These are phyloP conservation scores for Sonneratia caseolaris DNA, from an alignment of 345 rosid species.

Conservation along the genomic window DNA sequence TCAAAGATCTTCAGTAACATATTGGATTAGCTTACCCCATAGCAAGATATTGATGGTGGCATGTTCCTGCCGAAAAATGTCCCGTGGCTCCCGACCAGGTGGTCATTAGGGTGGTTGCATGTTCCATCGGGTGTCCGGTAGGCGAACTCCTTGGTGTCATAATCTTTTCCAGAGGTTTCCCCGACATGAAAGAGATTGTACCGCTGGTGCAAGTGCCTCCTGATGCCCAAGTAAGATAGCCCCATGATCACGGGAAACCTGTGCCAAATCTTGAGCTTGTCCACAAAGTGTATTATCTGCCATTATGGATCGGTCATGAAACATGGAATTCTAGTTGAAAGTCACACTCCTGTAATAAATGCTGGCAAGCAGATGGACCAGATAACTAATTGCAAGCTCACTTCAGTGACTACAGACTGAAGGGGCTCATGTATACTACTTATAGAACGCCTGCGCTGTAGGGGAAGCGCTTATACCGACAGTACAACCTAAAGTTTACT, in stretches of 20 bases:
- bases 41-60: constrained; percentile 41
- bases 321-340: neutral
- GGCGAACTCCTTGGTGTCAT: constrained; percentile 31
- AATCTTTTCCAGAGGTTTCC: constrained; percentile 29
- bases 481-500: no score
- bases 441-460: no score
- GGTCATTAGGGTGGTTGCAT: constrained; percentile 50
- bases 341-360: neutral
- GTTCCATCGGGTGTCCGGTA: constrained; percentile 62
- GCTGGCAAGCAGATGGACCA: no score
- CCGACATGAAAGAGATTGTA: constrained; percentile 68
- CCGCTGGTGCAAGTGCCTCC: constrained; percentile 67
- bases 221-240: constrained; percentile 41
- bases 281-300: constrained; percentile 54
- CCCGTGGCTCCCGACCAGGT: constrained; percentile 55
- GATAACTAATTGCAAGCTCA: no score
- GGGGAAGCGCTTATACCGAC: no score
- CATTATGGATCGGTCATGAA: neutral
- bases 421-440: no score
- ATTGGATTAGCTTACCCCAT: constrained; percentile 23
- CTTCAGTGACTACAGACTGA: no score
- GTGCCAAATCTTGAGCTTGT: constrained; percentile 57
- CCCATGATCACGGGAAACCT: constrained; percentile 56
- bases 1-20: no score
- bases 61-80: constrained; percentile 57